Base-by-base conservation (phyloP, 371 early-diverging fungal species). In the Mortierella polycephala region DNA sequence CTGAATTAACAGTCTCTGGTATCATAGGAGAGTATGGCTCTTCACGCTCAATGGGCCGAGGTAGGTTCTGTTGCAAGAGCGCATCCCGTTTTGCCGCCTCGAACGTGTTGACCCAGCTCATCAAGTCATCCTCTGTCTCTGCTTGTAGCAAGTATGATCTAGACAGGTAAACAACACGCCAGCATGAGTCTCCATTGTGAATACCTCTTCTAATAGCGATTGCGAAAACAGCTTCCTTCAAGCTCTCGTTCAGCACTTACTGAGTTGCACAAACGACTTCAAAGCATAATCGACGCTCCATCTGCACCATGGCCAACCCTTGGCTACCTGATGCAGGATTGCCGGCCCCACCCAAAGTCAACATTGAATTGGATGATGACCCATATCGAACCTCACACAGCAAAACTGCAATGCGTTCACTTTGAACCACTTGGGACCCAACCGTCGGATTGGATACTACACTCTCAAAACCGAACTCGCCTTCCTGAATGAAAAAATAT, bases 201-300 rank as follows among this genome's bases (percentile, higher is more conserved):
- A 30, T 30, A 30, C 30, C 4, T 30, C 30, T 30, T 30, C 30
- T 30, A 30, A 30, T 30, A 30, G 30, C 30, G 30, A 30, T 4
- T 30, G 30, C 30, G 30, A 30, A 30, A 30, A 30, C 30, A 30
- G 30, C 30, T 30, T 30, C 30, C 30, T 30, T 1, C 30, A 30
- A 30, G 30, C 30, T 4, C 30, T 30, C 30, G 30, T 30, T 30
- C 30, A 30, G 16, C 7, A 79, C 85, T 82, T 85, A 86, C 88
- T 85, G 86, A 10, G 88, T 86, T 9, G 85, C 83, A 53, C 89
- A 90, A 39, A 86, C 85, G n/a, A 93, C 85, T 60, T 93, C 94
- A 77, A 93, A 93, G 68, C 90, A 90, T 73, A 88, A 90, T 20
- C 92, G 83, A 12, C 93, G 85, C 57, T 93, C 92, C 64, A 85